These are phyloP conservation scores for Alternaria arbusti DNA, from an alignment of 2,329 filamentous ascomycete genomes.

Conservation along the genomic window DNA sequence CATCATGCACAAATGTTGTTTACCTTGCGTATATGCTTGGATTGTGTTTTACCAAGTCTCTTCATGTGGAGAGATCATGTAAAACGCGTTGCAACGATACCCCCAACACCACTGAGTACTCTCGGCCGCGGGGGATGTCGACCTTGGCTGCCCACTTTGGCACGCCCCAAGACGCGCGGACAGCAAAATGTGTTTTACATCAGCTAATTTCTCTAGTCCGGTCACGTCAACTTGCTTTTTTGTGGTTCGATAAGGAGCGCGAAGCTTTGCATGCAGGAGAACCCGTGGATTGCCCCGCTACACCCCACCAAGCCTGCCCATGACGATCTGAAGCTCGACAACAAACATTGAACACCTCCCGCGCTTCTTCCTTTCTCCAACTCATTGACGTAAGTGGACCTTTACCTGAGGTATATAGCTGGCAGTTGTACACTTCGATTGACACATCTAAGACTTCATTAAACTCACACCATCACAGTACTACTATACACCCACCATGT, in stretches of 20 bases:
- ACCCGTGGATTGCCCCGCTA: constrained; percentile 19
- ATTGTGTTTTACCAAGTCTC: background rate
- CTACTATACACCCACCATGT: constrained; percentile 67
- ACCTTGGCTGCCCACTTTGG: constrained; percentile 7
- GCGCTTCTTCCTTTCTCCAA: constrained; percentile 15
- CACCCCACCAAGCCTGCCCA: constrained; percentile 29
- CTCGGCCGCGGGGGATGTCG: constrained; percentile 32
- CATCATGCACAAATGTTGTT: background rate
- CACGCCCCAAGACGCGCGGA: background rate
- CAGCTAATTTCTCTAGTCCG: constrained; percentile 12
- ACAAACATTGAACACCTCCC: constrained; percentile 24
- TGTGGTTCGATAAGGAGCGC: constrained; percentile 31
- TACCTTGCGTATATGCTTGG: background rate
- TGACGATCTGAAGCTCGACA: constrained; percentile 31
- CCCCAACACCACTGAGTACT: constrained; percentile 3
- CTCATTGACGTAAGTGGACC: constrained; percentile 25
- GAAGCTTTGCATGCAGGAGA: constrained; percentile 16
- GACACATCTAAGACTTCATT: background rate
- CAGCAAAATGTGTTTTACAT: constrained; percentile 10
- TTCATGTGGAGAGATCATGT: background rate
- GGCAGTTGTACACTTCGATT: background rate
- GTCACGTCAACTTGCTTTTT: constrained; percentile 28
- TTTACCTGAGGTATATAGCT: constrained; percentile 7
- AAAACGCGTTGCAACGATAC: background rate
- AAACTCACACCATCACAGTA: constrained; percentile 2